Percentiles rank a stretch among this genome's conserved stretches.
These are phyloP conservation scores for Amauroascus verrucosus DNA, from an alignment of 2,329 filamentous ascomycete genomes.

Conservation along the genomic window DNA sequence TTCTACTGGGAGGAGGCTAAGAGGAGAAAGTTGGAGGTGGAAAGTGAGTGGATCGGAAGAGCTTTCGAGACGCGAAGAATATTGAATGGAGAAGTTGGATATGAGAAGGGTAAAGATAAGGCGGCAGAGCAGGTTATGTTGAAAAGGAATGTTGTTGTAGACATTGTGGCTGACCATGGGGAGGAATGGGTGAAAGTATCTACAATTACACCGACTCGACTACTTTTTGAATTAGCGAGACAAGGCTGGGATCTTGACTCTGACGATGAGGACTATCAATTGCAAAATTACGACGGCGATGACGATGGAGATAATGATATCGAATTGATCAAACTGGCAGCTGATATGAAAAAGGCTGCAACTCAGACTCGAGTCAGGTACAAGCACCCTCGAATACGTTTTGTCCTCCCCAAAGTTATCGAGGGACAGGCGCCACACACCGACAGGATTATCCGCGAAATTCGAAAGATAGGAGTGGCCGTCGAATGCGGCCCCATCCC, in stretches of 20 bases:
- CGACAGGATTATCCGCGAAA: constrained; percentile 46
- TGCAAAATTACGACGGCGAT: constrained; percentile 34
- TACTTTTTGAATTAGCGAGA: constrained; percentile 60
- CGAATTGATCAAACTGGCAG: constrained; percentile 51
- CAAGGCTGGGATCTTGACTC: constrained; percentile 50
- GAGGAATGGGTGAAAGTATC: constrained; percentile 60
- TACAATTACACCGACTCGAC: constrained; percentile 51
- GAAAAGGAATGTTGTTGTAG: constrained; percentile 48
- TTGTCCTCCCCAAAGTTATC: constrained; percentile 52
- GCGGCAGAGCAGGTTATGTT: constrained; percentile 29
- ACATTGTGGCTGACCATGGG: constrained; percentile 55
- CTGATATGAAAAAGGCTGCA: constrained; percentile 49
- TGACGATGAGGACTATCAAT: constrained; percentile 33
- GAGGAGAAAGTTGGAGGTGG: constrained; percentile 5
- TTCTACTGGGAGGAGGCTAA: constrained; percentile 39
- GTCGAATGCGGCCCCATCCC: constrained; percentile 30
- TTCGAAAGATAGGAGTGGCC: constrained; percentile 42
- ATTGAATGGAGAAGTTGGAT: constrained; percentile 8
- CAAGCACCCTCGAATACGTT: constrained; percentile 47
- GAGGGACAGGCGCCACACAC: constrained; percentile 44
- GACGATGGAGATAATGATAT: constrained; percentile 49
- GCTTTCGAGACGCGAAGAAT: constrained; percentile 5
- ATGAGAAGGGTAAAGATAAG: constrained; percentile 22
- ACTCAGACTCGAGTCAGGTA: constrained; percentile 49
- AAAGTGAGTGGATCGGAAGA: not conserved